These are phyloP conservation scores for Neocatenulostroma microsporum DNA, from an alignment of 2,329 filamentous ascomycete genomes.

Conservation along the genomic window DNA sequence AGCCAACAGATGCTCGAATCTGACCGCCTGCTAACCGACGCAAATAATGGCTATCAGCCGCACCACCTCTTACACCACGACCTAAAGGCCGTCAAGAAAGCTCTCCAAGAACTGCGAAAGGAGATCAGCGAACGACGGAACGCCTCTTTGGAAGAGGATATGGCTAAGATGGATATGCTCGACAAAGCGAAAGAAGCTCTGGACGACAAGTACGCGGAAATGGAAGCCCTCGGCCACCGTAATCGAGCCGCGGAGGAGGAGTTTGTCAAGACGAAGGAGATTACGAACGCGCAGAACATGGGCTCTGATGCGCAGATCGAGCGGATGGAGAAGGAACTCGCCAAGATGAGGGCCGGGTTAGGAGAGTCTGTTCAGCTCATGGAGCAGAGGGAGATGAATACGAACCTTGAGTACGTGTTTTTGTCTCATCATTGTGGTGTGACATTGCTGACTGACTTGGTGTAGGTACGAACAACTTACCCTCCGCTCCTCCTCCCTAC, in stretches of 20 bases:
- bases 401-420: constrained; percentile 74
- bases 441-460: neutral
- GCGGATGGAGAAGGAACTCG: constrained; percentile 97
- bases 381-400: constrained; percentile 94
- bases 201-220: constrained; percentile 87
- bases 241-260: constrained; percentile 85
- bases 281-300: constrained; percentile 77
- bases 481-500: constrained; percentile 70
- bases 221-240: constrained; percentile 82
- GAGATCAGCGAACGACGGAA: constrained; percentile 87
- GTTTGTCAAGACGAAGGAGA: constrained; percentile 81
- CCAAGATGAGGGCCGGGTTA: constrained; percentile 77
- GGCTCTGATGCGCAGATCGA: constrained; percentile 90
- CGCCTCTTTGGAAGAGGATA: constrained; percentile 75
- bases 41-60: constrained; percentile 80
- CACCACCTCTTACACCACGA: constrained; percentile 81
- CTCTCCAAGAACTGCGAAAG: constrained; percentile 70
- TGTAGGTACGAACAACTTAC: constrained; percentile 80
- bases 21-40: constrained; percentile 74
- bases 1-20: constrained; percentile 44
- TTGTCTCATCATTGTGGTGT: neutral
- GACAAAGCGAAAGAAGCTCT: constrained; percentile 95
- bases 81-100: constrained; percentile 74
- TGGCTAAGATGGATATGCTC: constrained; percentile 88
- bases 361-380: constrained; percentile 82